Evolutionary conservation across 495 filamentous ascomycete species (phyloP), one percentile per base, ranked within the genome.

Genomic region (Opeltia flavorubescens): DNA sequence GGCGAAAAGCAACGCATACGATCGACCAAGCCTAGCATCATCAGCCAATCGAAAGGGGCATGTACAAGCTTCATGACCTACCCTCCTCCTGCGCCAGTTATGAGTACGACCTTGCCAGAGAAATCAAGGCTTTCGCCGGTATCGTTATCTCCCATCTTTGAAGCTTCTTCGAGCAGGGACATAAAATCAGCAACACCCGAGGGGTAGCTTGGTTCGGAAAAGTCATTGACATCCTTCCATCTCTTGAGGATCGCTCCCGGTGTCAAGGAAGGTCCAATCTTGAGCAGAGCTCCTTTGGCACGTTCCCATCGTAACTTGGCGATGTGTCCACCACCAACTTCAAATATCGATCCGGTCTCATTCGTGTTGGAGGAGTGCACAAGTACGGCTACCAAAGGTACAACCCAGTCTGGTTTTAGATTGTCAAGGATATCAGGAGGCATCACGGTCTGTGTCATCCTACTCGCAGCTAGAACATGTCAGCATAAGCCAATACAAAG

Each of bases 361-460:
- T 65, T 68, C 2, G 75, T 80, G 69, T 95, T 95, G 56, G 80
- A 87, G 52, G 85, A 80, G 75, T 96, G 91, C 9, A 81, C 82
- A 35, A 98, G 73, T 44, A 84, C 76, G 38, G 91, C 93, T 18
- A 98, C 91, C 29, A 96, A 73, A 15, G 91, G 91, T 39, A 96
- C 86, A 48, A 98, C 79, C 88, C 88, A 95, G 46, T 94, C 88
- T 36, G 91, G 91, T 74, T 86, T 89, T 48, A 98, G 74, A 59
- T 78, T 80, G 47, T 85, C 79, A 42, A 98, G 72, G 18, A 95
- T 72, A 55, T 98, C 93, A 2, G 85, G 88, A 39, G 91, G 93
- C 93, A 98, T 96, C 45, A 98, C 73, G 34, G 91, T 98, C 61
- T 91, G 78, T 30, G 91, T 98, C 93, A 98, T 94, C 61, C 91